phyloP scores from a whole-genome alignment of 148 eudicot species.

The Cornus florida region DNA sequence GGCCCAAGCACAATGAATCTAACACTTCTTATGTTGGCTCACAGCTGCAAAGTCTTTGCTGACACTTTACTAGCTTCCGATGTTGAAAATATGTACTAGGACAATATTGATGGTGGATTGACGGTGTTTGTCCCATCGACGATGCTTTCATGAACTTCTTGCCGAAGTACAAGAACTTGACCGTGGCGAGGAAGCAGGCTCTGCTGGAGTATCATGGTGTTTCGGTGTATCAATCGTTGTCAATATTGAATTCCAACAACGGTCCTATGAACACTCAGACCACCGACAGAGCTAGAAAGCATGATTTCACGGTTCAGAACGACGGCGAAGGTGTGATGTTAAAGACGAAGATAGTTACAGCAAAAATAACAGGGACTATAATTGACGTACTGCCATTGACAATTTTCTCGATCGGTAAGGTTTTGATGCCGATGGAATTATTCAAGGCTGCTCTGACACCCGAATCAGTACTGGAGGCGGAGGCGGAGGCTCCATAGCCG shows the following conservation, averaged over 20 bases:
- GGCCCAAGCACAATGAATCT: constrained; percentile 62
- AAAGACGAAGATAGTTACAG: constrained; percentile 54
- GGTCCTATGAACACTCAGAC: constrained; percentile 83
- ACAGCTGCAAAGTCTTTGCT: constrained; percentile 81
- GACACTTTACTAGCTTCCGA: constrained; percentile 54
- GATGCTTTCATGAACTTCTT: constrained; percentile 67
- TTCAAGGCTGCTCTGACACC: constrained; percentile 63
- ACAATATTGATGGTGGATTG: constrained; percentile 68
- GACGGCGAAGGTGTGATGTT: constrained; percentile 71
- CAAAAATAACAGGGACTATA: constrained; percentile 63
- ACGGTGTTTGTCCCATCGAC: constrained; percentile 73
- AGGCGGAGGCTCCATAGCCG: constrained; percentile 40
- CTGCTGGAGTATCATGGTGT: constrained; percentile 74
- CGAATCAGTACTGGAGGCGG: constrained; percentile 68
- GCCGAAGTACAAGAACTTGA: constrained; percentile 67
- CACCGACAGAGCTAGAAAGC: constrained; percentile 76
- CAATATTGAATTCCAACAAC: constrained; percentile 72
- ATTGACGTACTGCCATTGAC: constrained; percentile 75
- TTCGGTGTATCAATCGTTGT: constrained; percentile 61
- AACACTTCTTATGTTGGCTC: constrained; percentile 69
- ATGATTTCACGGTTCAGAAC: constrained; percentile 65
- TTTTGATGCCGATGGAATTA: constrained; percentile 30
- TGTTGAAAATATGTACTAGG: constrained; percentile 47
- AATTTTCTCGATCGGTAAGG: too few species aligned
- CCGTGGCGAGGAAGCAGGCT: constrained; percentile 52